Percentiles rank a stretch among this genome's conserved stretches.
These are phyloP conservation scores for Silene latifolia DNA, from an alignment of 148 eudicot genomes.

Conservation along the genomic window DNA sequence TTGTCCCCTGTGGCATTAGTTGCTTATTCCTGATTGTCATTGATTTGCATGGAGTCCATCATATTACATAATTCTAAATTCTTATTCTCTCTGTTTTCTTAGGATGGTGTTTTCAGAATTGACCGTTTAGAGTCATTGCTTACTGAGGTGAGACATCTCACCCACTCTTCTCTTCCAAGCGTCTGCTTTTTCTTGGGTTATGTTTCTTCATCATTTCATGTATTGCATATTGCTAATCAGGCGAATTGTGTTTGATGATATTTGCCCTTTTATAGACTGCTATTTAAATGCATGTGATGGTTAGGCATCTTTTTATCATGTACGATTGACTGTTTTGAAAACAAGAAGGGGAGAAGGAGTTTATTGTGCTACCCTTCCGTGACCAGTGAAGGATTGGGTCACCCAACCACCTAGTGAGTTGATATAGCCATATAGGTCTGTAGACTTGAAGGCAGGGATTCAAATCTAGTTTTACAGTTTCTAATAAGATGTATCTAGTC, in stretches of 20 bases:
- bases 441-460: neutral
- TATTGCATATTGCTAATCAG: neutral
- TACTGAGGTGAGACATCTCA: constrained; percentile 52
- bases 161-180: constrained; percentile 13
- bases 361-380: neutral
- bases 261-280: neutral
- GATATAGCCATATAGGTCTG: neutral
- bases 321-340: neutral
- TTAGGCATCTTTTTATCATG: neutral
- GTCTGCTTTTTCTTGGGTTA: constrained; percentile 8
- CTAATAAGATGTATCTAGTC: neutral
- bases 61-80: constrained; percentile 7
- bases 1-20: neutral
- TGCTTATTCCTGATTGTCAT: neutral
- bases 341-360: neutral
- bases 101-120: constrained; percentile 85
- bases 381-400: constrained; percentile 1
- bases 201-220: neutral
- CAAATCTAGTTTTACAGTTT: neutral
- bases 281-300: neutral
- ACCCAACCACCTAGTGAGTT: neutral
- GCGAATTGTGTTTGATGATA: neutral
- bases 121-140: constrained; percentile 87
- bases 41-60: neutral
- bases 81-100: constrained; percentile 14